Base-by-base conservation (phyloP, 768 basidiomycete genomes). In the Bullera alba region DNA sequence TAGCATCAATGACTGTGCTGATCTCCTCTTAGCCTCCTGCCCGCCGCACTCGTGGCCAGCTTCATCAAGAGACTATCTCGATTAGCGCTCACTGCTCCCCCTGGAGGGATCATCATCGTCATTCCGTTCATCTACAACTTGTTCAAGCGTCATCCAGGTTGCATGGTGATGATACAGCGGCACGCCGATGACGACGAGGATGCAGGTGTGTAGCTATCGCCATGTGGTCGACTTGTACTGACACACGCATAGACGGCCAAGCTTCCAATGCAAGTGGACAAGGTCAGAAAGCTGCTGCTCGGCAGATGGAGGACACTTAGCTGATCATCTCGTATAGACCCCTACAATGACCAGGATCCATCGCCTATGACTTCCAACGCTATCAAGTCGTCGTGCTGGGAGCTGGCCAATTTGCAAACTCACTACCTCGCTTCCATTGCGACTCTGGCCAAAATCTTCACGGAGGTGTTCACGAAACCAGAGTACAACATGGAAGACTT, bases 91-190 rank as follows among this genome's bases (percentile, higher is more conserved):
- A 76, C 77, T 26, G 89, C 92, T 0, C 87, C 92, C 0, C 92
- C 95, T 6, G 83, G 91, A 14, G 92, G 86, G 0, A 83, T 95
- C 26, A 78, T 99, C 50, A 85, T 91, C 78, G 76, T 87, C 61
- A 81, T 99, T 36, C 91, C 95, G 2, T 87, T 97, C 74, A 83
- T 84, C 5, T 97, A 97, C 75, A 97, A 97, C 65, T 77, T 91
- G 45, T 79, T 99, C 61, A 95, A 95, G 70, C 77, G 80, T 7
- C 93, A 97, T 71, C 91, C 92, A 2, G 81, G 83, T 0, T 79
- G 91, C 54, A 95, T 96, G 92, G 75, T 76, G 27, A 86, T 97
- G 85, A 87, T 97, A 29, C 95, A 97, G 70, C 80, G 84, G 16
- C 68, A 67, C 5, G 30, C 56, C 2, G 57, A 59, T 14, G 70